Evolutionary conservation across 1,284 basidiomycete genomes (phyloP).

Genomic region (Naganishia liquefaciens): DNA sequence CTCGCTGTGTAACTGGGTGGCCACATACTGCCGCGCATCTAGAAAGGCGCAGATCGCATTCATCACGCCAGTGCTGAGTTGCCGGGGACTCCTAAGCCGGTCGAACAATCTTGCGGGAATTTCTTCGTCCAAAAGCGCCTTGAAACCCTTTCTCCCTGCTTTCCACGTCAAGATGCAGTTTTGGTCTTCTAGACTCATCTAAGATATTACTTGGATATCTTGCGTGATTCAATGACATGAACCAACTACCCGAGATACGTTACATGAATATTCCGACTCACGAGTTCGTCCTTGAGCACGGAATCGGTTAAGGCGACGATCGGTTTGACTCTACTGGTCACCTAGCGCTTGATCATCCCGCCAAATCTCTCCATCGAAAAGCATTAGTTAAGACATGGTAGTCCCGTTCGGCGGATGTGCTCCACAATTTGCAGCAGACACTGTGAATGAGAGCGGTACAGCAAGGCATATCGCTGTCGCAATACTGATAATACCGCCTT

Average conservation of each 20-base stretch:
- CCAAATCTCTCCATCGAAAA: constrained; percentile 9
- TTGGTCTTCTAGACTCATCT: neutral
- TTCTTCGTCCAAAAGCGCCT: neutral
- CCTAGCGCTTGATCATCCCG: neutral
- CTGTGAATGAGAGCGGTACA: neutral
- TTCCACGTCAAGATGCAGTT: neutral
- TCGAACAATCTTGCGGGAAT: neutral
- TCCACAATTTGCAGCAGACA: neutral
- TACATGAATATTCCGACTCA: neutral
- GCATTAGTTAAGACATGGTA: neutral
- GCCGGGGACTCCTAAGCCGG: too few species aligned
- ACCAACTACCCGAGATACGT: neutral
- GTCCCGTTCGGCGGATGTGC: neutral
- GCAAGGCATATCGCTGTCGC: neutral
- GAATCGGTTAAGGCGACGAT: constrained; percentile 1
- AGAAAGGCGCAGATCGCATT: too few species aligned
- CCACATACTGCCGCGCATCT: too few species aligned
- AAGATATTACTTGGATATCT: neutral
- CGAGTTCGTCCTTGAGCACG: neutral
- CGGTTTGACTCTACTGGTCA: neutral
- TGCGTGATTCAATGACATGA: too few species aligned
- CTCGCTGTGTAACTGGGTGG: too few species aligned
- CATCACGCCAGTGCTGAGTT: too few species aligned
- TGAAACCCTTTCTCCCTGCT: neutral
- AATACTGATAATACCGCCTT: neutral